Conservation (phyloP, 805 yeast species). For the Kazachstania psychrophila region DNA sequence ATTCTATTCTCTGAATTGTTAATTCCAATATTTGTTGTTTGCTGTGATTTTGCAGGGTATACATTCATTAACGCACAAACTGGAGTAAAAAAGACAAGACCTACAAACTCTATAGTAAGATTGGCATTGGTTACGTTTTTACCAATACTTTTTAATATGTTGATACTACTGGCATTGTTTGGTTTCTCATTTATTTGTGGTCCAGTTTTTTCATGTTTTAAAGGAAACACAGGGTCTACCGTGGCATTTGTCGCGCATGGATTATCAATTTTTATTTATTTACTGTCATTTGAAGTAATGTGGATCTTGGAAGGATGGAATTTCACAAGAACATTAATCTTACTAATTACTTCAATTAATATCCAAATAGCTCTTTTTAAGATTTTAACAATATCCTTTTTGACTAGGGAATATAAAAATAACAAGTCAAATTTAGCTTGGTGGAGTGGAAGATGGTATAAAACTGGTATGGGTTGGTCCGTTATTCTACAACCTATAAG, state of each 20-base stretch:
- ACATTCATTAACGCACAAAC: conserved; percentile 79
- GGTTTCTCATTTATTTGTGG: conserved; percentile 40
- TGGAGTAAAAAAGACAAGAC: conserved; percentile 50
- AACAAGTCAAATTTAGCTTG: conserved; percentile 57
- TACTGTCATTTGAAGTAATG: conserved; percentile 50
- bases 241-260: conserved; percentile 51
- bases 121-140: conserved; percentile 42
- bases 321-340: conserved; percentile 49
- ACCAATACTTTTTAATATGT: conserved; percentile 38
- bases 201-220: conserved; percentile 38
- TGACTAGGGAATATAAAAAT: conserved; percentile 55
- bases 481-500: conserved; percentile 53
- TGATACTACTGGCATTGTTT: conserved; percentile 30
- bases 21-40: conserved; percentile 61
- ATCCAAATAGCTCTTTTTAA: conserved; percentile 53
- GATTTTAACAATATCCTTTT: conserved; percentile 37
- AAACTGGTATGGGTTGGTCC: conserved; percentile 53
- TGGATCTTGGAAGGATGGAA: conserved; percentile 64
- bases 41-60: conserved; percentile 62
- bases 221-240: conserved; percentile 38
- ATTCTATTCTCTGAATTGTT: conserved; percentile 71
- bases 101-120: conserved; percentile 53
- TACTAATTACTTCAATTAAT: conserved; percentile 46
- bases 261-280: conserved; percentile 42
- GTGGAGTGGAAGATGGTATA: conserved; percentile 74